Base-by-base conservation (phyloP, 2,329 filamentous ascomycete genomes). In the Xylariaceae sp. region DNA sequence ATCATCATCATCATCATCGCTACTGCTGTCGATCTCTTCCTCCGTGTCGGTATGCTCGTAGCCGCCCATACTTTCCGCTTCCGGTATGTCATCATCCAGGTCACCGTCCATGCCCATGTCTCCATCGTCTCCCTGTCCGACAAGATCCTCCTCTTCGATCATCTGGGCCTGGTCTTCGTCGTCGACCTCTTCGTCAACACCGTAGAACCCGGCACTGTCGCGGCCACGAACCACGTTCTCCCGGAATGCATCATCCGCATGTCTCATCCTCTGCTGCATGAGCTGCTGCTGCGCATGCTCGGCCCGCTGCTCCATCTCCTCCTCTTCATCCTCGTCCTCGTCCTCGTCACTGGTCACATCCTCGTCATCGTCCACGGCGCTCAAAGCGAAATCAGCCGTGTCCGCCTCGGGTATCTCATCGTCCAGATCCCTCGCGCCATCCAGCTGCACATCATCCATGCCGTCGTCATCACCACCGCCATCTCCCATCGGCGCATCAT, bases 21-120 rank as follows among this genome's bases (percentile, higher is more conserved):
- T 63, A 46, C 72, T 75, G 55, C 71, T 78, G 44, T 64, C 73
- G 38, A 81, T 51, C 38, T 82, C 81, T 8, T 73, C 83, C 50
- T 88, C 85, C 2, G 83, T 85, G 63, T 89, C 85, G 8, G 85
- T 89, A 59, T 89, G 85, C 67, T 89, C 85, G 66, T 88, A 89
- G 52, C 78, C 77, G 18, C 72, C 78, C 22, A 26, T 26, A 55
- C 68, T 69, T 54, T 79, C 76, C 9, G 73, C 80, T 45, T 85
- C 81, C 16, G 83, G 83, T 28, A 88, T 77, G 44, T 85, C 82
- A 37, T 80, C 82, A 59, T 89, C 85, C 31, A 88, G 69, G 56
- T 89, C 75, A n/a, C 74, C 79, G 38, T 77, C 81, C 76, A 84
- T 82, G 55, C 73, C 73, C 66, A 78, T 68, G 17, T 63, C 54